These are phyloP conservation scores for Wickerhamiella occidentalis DNA, from an alignment of 805 yeast species.

Conservation along the genomic window DNA sequence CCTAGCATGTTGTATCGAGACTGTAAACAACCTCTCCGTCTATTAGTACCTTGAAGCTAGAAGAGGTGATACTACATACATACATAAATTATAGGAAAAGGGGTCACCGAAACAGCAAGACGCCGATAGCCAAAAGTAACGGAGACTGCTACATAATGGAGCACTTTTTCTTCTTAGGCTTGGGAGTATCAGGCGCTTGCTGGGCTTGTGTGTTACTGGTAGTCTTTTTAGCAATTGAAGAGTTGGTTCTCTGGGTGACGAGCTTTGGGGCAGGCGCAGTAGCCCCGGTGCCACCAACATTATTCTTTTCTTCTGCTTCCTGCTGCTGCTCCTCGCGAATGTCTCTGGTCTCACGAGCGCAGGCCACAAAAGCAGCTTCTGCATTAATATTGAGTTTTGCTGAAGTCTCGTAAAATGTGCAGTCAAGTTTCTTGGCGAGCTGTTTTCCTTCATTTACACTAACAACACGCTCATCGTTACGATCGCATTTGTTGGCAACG, in stretches of 20 bases:
- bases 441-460: conserved; percentile 73
- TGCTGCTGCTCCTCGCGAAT: conserved; percentile 65
- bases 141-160: conserved; percentile 9
- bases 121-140: no score
- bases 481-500: conserved; percentile 83
- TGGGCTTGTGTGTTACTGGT: background rate
- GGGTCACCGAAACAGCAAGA: no score
- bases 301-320: conserved; percentile 32
- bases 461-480: conserved; percentile 64
- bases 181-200: conserved; percentile 1
- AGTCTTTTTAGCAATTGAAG: background rate
- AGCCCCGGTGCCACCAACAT: background rate
- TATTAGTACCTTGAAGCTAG: no score
- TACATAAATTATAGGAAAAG: no score
- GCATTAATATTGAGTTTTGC: conserved; percentile 89
- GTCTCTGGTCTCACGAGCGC: conserved; percentile 58
- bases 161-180: conserved; percentile 12
- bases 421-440: conserved; percentile 53
- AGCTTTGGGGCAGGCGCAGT: background rate
- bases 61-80: background rate
- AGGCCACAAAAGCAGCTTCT: conserved; percentile 62
- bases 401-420: conserved; percentile 74
- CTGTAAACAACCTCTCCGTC: no score
- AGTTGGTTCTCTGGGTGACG: background rate
- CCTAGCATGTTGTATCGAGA: background rate